phyloP scores from a whole-genome alignment of 73 alveolate species.

The Paramecium octaurelia region DNA sequence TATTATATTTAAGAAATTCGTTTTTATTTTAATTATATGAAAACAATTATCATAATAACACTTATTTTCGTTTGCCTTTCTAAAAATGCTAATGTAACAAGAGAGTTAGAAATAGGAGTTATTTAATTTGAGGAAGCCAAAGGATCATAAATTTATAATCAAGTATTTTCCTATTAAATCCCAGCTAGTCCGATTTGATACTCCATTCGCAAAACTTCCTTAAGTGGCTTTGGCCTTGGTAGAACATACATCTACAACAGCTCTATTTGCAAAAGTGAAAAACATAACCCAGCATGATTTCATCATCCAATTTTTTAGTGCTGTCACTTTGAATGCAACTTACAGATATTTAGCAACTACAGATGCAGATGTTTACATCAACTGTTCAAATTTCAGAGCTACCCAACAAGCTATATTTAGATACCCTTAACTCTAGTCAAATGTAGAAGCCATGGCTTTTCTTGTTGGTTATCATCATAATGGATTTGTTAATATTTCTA shows the following conservation, averaged over 20 bases:
- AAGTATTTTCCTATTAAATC: neutral
- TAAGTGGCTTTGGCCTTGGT: neutral
- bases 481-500: neutral
- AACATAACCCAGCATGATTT: neutral
- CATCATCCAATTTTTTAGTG: constrained; percentile 11
- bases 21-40: neutral
- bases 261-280: constrained; percentile 10
- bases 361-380: neutral
- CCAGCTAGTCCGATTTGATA: constrained; percentile 32
- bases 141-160: neutral
- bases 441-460: neutral
- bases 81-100: neutral
- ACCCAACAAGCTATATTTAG: neutral
- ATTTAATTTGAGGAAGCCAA: neutral
- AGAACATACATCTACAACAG: neutral
- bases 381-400: constrained; percentile 33
- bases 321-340: constrained; percentile 29
- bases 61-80: neutral
- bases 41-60: neutral
- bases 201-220: neutral
- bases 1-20: neutral
- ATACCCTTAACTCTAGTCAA: neutral
- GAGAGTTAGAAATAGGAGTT: constrained; percentile 44
- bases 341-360: constrained; percentile 39
- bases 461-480: neutral